Evolutionary conservation across 208 protist genomes (phyloP).

Genomic region (Acanthamoeba quina): DNA sequence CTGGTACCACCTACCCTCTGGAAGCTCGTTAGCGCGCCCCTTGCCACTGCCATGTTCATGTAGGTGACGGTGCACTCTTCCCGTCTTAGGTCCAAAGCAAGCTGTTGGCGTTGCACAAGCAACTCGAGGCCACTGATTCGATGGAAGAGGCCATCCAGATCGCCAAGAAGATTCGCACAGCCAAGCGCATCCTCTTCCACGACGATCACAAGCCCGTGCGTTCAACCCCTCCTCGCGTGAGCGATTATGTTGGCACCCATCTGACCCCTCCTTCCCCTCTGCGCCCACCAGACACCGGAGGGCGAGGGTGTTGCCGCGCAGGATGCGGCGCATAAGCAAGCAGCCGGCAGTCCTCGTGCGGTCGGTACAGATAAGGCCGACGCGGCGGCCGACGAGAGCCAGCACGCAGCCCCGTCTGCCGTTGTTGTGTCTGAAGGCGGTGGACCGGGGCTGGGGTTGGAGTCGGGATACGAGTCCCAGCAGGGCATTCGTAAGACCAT

Average conservation of each 20-base stretch:
- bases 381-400: not conserved
- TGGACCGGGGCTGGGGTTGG: not conserved
- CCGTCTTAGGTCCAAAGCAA: conserved; percentile 34
- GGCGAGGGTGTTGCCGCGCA: not conserved
- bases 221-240: not conserved
- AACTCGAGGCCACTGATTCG: conserved; percentile 15
- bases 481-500: conserved; percentile 9
- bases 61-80: not conserved
- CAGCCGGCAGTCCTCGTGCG: not conserved
- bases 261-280: not conserved
- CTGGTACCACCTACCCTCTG: not conserved
- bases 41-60: too few relatives aligned
- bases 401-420: too few relatives aligned
- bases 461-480: not conserved
- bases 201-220: not conserved
- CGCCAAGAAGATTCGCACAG: conserved; percentile 48
- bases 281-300: not conserved
- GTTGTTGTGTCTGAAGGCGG: not conserved
- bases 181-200: conserved; percentile 38
- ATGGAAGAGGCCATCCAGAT: conserved; percentile 65
- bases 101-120: conserved; percentile 8
- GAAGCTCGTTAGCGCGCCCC: not conserved
- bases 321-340: not conserved
- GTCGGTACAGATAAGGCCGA: not conserved
- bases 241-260: not conserved